phyloP scores from a whole-genome alignment of 2,329 filamentous ascomycete species.

The Penicillium sp. region DNA sequence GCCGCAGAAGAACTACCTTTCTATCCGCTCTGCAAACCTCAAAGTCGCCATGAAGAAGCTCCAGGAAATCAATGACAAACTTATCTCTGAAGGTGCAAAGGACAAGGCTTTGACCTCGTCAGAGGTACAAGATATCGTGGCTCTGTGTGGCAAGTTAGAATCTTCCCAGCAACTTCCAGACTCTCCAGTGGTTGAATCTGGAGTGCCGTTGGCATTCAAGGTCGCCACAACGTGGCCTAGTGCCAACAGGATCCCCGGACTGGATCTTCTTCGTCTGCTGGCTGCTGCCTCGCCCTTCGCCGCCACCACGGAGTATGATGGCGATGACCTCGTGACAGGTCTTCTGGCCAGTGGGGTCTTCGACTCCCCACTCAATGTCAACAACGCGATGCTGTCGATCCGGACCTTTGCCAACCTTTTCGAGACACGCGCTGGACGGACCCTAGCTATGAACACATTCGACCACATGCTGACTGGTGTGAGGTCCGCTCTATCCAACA shows the following conservation, averaged over 20 bases:
- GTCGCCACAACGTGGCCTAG: conserved; percentile 76
- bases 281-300: conserved; percentile 62
- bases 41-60: conserved; percentile 72
- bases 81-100: conserved; percentile 68
- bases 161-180: conserved; percentile 34
- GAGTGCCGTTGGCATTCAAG: conserved; percentile 63
- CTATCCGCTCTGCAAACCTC: conserved; percentile 68
- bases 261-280: conserved; percentile 83
- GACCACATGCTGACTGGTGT: conserved; percentile 61
- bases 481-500: conserved; percentile 56
- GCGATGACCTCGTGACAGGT: conserved; percentile 55
- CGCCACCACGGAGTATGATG: conserved; percentile 56
- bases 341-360: conserved; percentile 58
- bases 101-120: conserved; percentile 67
- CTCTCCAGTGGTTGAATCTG: conserved; percentile 48
- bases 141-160: conserved; percentile 62
- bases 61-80: conserved; percentile 62
- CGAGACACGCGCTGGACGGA: conserved; percentile 65
- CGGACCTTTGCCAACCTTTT: conserved; percentile 83
- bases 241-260: conserved; percentile 70
- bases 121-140: conserved; percentile 60
- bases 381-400: conserved; percentile 82
- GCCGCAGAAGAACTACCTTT: conserved; percentile 74
- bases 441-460: conserved; percentile 56
- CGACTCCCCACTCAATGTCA: conserved; percentile 60